These are phyloP conservation scores for Gynandropsis gynandra DNA, from an alignment of 345 rosid species.

Conservation along the genomic window DNA sequence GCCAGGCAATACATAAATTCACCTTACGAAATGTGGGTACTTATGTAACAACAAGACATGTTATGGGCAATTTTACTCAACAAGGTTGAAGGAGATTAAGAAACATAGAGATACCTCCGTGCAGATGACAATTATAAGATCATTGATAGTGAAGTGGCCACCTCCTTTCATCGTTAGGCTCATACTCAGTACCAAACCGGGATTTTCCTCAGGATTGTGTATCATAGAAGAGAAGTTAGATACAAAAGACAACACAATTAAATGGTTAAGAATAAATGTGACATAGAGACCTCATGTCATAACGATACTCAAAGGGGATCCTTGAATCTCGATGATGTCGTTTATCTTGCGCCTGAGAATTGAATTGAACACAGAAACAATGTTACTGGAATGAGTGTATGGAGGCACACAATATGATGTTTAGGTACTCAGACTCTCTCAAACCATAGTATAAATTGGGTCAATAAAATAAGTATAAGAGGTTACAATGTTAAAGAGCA, in stretches of 20 bases:
- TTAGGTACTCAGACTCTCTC: constrained; percentile 48
- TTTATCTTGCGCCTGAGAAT: constrained; percentile 60
- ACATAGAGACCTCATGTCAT: no score
- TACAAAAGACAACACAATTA: constrained; percentile 4
- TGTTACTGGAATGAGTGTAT: constrained; percentile 5
- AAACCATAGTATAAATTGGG: constrained; percentile 45
- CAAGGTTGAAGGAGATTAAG: constrained; percentile 11
- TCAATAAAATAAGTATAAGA: constrained; percentile 73
- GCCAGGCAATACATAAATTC: constrained; percentile 64
- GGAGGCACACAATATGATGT: neutral
- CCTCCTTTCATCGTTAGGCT: no score
- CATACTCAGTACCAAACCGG: constrained; percentile 56
- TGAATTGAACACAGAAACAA: constrained; percentile 42
- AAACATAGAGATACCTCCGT: constrained; percentile 36
- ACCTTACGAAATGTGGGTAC: constrained; percentile 42
- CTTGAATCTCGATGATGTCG: constrained; percentile 52
- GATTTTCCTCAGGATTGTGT: constrained; percentile 51
- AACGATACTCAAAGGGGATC: no score
- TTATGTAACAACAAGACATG: no score
- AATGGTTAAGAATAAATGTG: constrained; percentile 7
- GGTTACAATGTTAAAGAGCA: constrained; percentile 80
- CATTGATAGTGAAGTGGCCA: constrained; percentile 47
- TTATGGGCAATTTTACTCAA: neutral
- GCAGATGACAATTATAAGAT: constrained; percentile 66
- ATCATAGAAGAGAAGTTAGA: constrained; percentile 16